phyloP scores from a whole-genome alignment of 352 stramenopile genomes.

The Pythium biforme region DNA sequence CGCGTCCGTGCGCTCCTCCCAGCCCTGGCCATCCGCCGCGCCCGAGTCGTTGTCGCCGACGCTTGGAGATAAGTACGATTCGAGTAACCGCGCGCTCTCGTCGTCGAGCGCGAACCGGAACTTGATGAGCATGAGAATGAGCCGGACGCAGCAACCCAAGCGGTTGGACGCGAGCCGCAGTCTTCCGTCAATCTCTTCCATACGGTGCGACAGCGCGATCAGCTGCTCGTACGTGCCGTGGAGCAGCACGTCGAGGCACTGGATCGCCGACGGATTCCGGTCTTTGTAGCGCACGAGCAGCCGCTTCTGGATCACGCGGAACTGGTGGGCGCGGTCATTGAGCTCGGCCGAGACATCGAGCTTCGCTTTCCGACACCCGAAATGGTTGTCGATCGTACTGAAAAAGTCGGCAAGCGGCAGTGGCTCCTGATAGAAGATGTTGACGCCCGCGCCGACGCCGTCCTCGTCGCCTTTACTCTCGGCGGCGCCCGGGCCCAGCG shows the following conservation, averaged over 20 bases:
- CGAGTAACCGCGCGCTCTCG: slow-evolving; percentile 57
- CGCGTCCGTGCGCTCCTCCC: slow-evolving; percentile 85
- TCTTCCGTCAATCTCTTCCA: slow-evolving; percentile 58
- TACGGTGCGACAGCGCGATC: slow-evolving; percentile 62
- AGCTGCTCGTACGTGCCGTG: slow-evolving; percentile 87
- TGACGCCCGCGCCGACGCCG: slow-evolving; percentile 19
- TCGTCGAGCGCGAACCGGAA: slow-evolving; percentile 79
- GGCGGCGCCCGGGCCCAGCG: slow-evolving; percentile 16
- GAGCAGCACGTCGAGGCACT: slow-evolving; percentile 82
- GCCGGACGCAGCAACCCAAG: slow-evolving; percentile 67
- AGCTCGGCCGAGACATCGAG: slow-evolving; percentile 58
- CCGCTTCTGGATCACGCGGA: slow-evolving; percentile 89
- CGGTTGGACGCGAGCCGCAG: slow-evolving; percentile 57
- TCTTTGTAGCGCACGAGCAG: slow-evolving; percentile 90
- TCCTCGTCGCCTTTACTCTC: slow-evolving; percentile 27
- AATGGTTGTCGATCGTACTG: slow-evolving; percentile 85
- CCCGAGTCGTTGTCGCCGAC: slow-evolving; percentile 50
- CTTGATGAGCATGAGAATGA: slow-evolving; percentile 82
- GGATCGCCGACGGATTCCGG: slow-evolving; percentile 74
- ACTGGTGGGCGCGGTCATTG: slow-evolving; percentile 87
- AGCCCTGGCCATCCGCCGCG: slow-evolving; percentile 60
- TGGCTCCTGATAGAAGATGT: slow-evolving; percentile 82
- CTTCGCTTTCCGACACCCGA: slow-evolving; percentile 64
- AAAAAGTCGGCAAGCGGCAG: slow-evolving; percentile 88
- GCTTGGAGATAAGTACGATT: slow-evolving; percentile 64